These are phyloP conservation scores for Beta lomatogona DNA, from an alignment of 179 eudicot species.

Conservation along the genomic window DNA sequence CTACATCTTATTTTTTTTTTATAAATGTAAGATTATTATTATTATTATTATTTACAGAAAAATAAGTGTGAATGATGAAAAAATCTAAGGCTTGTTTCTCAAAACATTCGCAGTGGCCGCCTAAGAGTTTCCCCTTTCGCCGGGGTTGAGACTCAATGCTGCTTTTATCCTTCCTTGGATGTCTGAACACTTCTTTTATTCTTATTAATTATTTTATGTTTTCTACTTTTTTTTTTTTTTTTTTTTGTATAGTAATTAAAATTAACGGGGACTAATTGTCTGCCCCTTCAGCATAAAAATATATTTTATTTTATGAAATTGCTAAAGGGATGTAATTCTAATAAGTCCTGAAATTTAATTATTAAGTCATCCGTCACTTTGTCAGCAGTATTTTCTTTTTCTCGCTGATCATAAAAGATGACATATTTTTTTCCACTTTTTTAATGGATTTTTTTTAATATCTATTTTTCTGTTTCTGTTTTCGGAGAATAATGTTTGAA, in stretches of 20 bases:
- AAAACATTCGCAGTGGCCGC: conserved; percentile 46
- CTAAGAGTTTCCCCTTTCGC: conserved; percentile 43
- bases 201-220: background rate
- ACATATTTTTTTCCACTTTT: background rate
- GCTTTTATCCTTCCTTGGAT: conserved; percentile 40
- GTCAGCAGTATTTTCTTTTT: conserved; percentile 3
- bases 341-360: background rate
- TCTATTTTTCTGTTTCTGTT: no score
- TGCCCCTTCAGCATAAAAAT: conserved; percentile 1
- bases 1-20: no score
- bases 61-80: no score
- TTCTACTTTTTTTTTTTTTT: background rate
- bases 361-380: conserved; percentile 17
- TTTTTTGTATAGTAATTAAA: background rate
- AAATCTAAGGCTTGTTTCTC: conserved; percentile 40
- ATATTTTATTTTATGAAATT: background rate
- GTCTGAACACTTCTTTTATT: conserved; percentile 18
- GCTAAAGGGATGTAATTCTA: conserved; percentile 1
- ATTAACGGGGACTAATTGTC: conserved; percentile 5
- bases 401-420: conserved; percentile 18
- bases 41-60: no score
- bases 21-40: no score
- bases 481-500: no score
- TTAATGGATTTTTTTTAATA: no score
- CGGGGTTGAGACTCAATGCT: conserved; percentile 38